phyloP scores from a whole-genome alignment of 2,329 filamentous ascomycete genomes.

The Ceratocystis cacaofunesta region DNA sequence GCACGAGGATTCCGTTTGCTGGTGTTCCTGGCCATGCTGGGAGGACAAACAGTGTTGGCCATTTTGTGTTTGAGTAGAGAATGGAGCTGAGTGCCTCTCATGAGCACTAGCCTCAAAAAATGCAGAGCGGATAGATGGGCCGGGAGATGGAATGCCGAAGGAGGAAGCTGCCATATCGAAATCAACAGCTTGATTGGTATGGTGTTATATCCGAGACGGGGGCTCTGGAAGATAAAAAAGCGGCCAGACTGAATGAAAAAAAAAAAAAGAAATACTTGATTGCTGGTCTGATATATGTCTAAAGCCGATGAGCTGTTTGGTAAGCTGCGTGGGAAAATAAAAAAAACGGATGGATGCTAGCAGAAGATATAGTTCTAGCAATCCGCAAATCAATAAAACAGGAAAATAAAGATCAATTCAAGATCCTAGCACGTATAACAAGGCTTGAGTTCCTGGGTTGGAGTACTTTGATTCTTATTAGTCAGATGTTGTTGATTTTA shows the following conservation, averaged over 20 bases:
- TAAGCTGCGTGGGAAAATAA: neutral
- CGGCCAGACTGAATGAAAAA: neutral
- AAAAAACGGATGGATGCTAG: neutral
- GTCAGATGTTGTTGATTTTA: slow-evolving; percentile 21
- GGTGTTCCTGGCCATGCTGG: neutral
- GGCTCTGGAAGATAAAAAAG: neutral
- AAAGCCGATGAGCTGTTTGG: neutral
- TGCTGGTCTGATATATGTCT: neutral
- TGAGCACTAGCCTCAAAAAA: slow-evolving; percentile 8
- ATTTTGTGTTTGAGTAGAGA: neutral
- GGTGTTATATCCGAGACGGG: neutral
- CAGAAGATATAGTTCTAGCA: neutral
- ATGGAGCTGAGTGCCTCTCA: neutral
- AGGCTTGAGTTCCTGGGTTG: slow-evolving; percentile 9
- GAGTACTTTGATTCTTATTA: slow-evolving; percentile 20
- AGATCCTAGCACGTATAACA: neutral
- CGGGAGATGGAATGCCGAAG: slow-evolving; percentile 2
- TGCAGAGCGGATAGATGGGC: slow-evolving; percentile 10
- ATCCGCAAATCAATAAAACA: neutral
- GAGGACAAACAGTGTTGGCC: neutral
- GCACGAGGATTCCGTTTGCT: neutral
- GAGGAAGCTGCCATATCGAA: slow-evolving; percentile 15
- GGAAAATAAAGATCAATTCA: neutral
- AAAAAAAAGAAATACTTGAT: neutral
- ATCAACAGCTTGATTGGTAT: neutral